phyloP scores from a whole-genome alignment of 1,284 basidiomycete genomes.

The Apiotrichum gamsii region DNA sequence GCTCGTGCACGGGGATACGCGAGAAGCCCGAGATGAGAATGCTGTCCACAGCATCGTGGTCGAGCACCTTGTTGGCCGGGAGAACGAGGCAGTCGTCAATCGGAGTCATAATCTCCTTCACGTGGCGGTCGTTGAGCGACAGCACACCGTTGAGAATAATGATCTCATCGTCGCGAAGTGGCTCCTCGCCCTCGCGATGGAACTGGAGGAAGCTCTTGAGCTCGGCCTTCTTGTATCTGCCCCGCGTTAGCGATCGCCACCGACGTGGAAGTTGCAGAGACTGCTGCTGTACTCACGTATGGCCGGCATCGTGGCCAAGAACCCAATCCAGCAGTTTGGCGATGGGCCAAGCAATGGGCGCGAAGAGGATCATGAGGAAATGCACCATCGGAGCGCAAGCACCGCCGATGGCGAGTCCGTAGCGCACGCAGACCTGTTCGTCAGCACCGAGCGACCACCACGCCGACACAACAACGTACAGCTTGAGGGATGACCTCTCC shows the following conservation, averaged over 20 bases:
- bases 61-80: conserved; percentile 66
- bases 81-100: conserved; percentile 54
- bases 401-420: conserved; percentile 86
- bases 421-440: conserved; percentile 75
- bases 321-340: conserved; percentile 76
- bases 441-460: not conserved
- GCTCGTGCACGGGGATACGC: conserved; percentile 83
- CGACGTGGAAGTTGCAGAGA: no score
- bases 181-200: conserved; percentile 78
- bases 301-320: conserved; percentile 62
- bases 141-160: conserved; percentile 80
- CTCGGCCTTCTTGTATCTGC: conserved; percentile 84
- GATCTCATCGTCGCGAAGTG: conserved; percentile 78
- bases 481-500: conserved; percentile 76
- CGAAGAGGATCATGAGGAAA: conserved; percentile 62
- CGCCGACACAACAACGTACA: conserved; percentile 27
- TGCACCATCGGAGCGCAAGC: conserved; percentile 76
- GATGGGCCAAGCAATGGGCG: conserved; percentile 79
- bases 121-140: conserved; percentile 75
- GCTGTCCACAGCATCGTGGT: conserved; percentile 69
- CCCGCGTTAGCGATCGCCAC: conserved; percentile 9
- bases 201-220: conserved; percentile 87
- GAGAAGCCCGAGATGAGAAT: conserved; percentile 80
- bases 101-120: conserved; percentile 79
- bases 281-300: conserved; percentile 45